phyloP scores from a whole-genome alignment of 2,329 filamentous ascomycete genomes.

The Fusarium mundagurra region DNA sequence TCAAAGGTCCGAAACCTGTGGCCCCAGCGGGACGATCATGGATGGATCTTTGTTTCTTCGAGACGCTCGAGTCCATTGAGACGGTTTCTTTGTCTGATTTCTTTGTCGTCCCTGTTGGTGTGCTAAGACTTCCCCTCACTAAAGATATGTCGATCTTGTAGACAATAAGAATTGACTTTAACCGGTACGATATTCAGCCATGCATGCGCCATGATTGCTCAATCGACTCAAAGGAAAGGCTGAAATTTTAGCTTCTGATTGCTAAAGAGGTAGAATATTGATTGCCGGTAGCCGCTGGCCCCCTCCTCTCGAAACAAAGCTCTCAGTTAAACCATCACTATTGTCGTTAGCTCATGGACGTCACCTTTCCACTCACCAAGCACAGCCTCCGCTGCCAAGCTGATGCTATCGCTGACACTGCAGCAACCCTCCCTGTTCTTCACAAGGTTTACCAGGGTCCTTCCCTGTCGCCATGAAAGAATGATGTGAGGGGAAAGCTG shows the following conservation, averaged over 20 bases:
- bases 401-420: slow-evolving; percentile 41
- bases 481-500: slow-evolving; percentile 10
- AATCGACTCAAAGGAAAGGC: slow-evolving; percentile 14
- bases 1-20: slow-evolving; percentile 20
- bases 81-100: slow-evolving; percentile 9
- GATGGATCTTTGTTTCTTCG: slow-evolving; percentile 18
- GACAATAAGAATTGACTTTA: slow-evolving; percentile 30
- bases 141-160: slow-evolving; percentile 7
- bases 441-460: slow-evolving; percentile 27
- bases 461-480: slow-evolving; percentile 29
- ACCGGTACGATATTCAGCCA: slow-evolving; percentile 10
- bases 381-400: slow-evolving; percentile 41
- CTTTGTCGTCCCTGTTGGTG: neutral
- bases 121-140: slow-evolving; percentile 3
- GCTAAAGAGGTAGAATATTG: neutral
- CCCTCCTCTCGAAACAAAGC: slow-evolving; percentile 44
- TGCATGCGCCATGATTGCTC: slow-evolving; percentile 9
- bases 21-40: slow-evolving; percentile 8
- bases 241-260: slow-evolving; percentile 19
- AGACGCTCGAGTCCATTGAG: slow-evolving; percentile 4
- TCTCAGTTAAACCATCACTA: slow-evolving; percentile 22
- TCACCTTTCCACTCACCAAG: slow-evolving; percentile 7
- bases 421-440: slow-evolving; percentile 26
- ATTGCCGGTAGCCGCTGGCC: slow-evolving; percentile 36
- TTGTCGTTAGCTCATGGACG: slow-evolving; percentile 11